Evolutionary conservation across 2,329 filamentous ascomycete genomes (phyloP), one percentile per base, ranked within the genome.

Genomic region (Penicillium corylophilum): DNA sequence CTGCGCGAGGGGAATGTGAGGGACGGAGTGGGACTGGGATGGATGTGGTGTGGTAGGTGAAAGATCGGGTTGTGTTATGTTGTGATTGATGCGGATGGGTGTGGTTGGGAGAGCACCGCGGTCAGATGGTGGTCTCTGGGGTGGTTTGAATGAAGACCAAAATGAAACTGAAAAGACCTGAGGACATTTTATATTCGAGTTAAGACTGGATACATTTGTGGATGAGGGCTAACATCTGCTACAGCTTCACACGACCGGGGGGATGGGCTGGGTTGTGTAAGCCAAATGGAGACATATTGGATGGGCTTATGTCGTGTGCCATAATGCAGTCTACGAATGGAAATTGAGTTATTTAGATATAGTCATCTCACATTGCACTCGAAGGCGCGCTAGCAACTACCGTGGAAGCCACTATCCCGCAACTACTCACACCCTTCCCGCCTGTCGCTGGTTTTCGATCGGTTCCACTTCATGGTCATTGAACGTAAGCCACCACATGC

Each of bases 161-260:
- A 56, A 57, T 61, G 62, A 71, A 73, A 75, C 69, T 74, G 68
- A 74, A 73, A 74, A 74, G 71, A 74, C 70, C 73, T 75, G 73
- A 75, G 71, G 72, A 74, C 16, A 38, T 22, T 18, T 20, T 9
- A 18, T 10, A 13, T 38, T 35, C 35, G 4, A 20, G 18, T 38
- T 20, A 9, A 20, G 9, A 13, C 18, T 22, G 18, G 16, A 38
- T 20, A 13, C 13, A 2, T 20, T 38, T 38, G 16, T 5, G 35
- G 18, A 38, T 13, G 35, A 38, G 3, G 13, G 35, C 35, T 38
- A 38, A 38, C 35, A 20, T 22, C 18, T 18, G 16, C 9, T 3
- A 22, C 9, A 38, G 35, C 12, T 15, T 38, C 9, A 6, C 4
- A 38, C 16, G 18, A 20, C 2, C n/a, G n/a, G 15, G 12, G 8